Conservation (phyloP, 164 flowering plant species). For the Echeveria elegans region DNA sequence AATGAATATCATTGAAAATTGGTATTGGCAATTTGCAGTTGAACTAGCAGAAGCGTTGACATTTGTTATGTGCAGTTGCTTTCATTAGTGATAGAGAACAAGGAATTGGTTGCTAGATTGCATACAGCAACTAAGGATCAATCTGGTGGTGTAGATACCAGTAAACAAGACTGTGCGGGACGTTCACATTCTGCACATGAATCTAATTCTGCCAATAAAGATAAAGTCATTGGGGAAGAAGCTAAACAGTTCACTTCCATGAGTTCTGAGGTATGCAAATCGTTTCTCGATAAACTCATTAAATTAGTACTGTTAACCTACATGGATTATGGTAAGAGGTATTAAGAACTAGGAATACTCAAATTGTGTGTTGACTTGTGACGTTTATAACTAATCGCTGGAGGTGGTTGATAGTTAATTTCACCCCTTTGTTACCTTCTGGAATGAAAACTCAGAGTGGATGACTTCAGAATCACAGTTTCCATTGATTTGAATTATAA, state of each 20-base stretch:
- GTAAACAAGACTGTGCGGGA: constrained; percentile 4
- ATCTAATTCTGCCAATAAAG: constrained; percentile 15
- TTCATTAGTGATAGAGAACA: constrained; percentile 32
- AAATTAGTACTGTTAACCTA: background rate
- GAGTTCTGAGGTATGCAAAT: constrained; percentile 29
- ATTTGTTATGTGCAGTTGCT: constrained; percentile 38
- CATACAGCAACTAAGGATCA: constrained; percentile 14
- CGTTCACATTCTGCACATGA: constrained; percentile 13
- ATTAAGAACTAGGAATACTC: no score
- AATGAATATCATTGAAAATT: background rate
- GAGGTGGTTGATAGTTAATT: no score
- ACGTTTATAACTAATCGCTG: no score
- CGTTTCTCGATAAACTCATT: background rate
- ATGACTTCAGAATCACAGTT: background rate
- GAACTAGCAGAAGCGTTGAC: background rate
- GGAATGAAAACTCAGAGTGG: no score
- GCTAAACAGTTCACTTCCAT: constrained; percentile 15
- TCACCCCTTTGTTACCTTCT: no score
- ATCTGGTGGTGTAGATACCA: background rate
- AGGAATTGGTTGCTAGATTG: constrained; percentile 21
- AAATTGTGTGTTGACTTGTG: no score
- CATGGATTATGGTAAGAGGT: background rate
- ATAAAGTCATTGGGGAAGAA: constrained; percentile 22
- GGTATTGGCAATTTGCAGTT: background rate
- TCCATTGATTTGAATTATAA: background rate